Evolutionary conservation across 2,329 filamentous ascomycete species (phyloP).

Genomic region (Epichloe bromicola): DNA sequence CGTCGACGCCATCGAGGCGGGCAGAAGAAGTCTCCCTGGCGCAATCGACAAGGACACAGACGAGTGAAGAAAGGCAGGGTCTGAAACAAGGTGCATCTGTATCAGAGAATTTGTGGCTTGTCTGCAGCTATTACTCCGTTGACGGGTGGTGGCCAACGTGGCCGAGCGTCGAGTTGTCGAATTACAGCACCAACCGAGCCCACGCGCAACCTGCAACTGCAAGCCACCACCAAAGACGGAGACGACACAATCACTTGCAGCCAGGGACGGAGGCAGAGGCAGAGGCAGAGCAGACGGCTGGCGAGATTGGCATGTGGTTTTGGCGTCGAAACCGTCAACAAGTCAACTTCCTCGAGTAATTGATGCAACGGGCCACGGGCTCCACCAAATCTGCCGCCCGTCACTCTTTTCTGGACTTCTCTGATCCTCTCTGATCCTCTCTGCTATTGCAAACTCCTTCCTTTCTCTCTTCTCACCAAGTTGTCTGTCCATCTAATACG

Average conservation of each 20-base stretch:
- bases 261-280: no score
- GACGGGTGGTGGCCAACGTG: background rate
- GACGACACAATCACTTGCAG: background rate
- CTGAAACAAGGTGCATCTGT: background rate
- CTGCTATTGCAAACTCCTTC: background rate
- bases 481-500: background rate
- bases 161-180: background rate
- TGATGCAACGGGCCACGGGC: conserved; percentile 1
- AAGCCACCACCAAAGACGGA: background rate
- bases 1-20: no score
- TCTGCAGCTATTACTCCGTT: background rate
- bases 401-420: background rate
- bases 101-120: background rate
- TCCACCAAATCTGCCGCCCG: conserved; percentile 4
- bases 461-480: background rate
- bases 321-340: background rate
- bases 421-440: background rate
- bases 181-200: no score
- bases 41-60: no score
- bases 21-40: no score
- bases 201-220: background rate
- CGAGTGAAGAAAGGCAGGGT: background rate
- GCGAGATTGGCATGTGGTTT: conserved; percentile 4
- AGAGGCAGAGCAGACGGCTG: background rate
- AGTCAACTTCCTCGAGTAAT: conserved; percentile 1